Evolutionary conservation across 371 early-diverging fungal genomes (phyloP).

Genomic region (Mucor plumbeus): DNA sequence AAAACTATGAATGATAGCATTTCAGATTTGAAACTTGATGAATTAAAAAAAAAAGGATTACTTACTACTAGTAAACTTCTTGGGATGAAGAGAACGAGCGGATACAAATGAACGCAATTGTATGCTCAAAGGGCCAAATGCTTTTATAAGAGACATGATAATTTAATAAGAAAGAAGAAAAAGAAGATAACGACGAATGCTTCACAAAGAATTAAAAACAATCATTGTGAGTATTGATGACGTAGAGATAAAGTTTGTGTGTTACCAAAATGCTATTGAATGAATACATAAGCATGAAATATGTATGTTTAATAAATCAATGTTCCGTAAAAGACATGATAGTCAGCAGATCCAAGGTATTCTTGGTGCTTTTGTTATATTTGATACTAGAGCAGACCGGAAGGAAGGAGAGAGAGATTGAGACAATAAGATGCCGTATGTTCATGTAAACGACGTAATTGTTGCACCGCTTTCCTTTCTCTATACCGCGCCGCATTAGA

Average conservation of each 20-base stretch:
- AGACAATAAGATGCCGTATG: background rate
- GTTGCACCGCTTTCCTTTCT: background rate
- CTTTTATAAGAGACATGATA: constrained; percentile 22
- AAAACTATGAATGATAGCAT: constrained; percentile 30
- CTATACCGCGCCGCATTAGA: background rate
- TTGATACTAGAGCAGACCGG: too few relatives aligned
- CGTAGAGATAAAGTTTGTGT: background rate
- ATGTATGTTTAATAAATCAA: too few relatives aligned
- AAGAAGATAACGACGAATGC: background rate
- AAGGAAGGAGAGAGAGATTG: background rate
- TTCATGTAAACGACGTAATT: constrained; percentile 4
- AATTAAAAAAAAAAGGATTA: background rate
- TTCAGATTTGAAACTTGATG: background rate
- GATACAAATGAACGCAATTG: constrained; percentile 29
- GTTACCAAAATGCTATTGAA: background rate
- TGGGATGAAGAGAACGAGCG: constrained; percentile 32
- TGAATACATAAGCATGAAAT: background rate
- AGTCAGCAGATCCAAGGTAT: too few relatives aligned
- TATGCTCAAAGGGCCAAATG: constrained; percentile 15
- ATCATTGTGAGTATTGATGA: background rate
- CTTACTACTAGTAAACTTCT: constrained; percentile 48
- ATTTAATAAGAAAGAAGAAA: background rate
- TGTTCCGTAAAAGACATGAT: too few relatives aligned
- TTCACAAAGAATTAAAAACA: background rate
- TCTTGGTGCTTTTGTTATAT: too few relatives aligned